Evolutionary conservation across 2,329 filamentous ascomycete genomes (phyloP), one percentile per base, ranked within the genome.

Genomic region (Ophiostoma ips): DNA sequence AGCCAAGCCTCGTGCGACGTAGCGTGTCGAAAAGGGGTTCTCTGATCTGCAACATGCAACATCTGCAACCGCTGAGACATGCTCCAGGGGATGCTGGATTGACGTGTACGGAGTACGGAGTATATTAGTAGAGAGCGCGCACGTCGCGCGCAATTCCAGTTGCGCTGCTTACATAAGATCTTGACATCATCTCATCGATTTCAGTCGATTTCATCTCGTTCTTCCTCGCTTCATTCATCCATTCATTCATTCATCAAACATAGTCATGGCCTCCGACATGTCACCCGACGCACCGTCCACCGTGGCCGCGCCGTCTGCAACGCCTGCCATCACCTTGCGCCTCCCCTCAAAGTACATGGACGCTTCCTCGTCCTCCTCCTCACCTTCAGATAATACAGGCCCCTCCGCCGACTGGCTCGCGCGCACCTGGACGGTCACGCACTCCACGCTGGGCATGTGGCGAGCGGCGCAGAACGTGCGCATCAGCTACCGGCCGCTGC

Each of bases 401-500:
- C 79, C 80, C 5, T 61, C 74, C 3, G 63, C 78, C 24, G 64
- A 72, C 51, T 84, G 76, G 72, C 74, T 87, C 43, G 65, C 71
- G 48, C 71, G 80, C 53, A 84, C 77, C 52, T 88, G 84, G 84
- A 68, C 75, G 58, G 82, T 88, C 51, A 85, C 83, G 11, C 82
- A 87, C 67, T 84, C 80, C 5, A 86, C 83, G 5, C 76, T 88
- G 11, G 68, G 76, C 55, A 88, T 92, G 83, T 94, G 87, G 87
- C 79, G 79, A 58, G 75, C 76, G 44, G 81, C 84, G 49, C 81
- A 80, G 62, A 92, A 92, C 65, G 85, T 94, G 13, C 75, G 76
- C 59, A 90, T 94, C 62, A 83, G 79, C 33, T 94, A 94, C 71
- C 75, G 66, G 10, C 63, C 73, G 1, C 71, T 84, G 9, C 60